These are phyloP conservation scores for Cryptococcus jaspeensis DNA, from an alignment of 1,284 basidiomycete genomes.

Conservation along the genomic window DNA sequence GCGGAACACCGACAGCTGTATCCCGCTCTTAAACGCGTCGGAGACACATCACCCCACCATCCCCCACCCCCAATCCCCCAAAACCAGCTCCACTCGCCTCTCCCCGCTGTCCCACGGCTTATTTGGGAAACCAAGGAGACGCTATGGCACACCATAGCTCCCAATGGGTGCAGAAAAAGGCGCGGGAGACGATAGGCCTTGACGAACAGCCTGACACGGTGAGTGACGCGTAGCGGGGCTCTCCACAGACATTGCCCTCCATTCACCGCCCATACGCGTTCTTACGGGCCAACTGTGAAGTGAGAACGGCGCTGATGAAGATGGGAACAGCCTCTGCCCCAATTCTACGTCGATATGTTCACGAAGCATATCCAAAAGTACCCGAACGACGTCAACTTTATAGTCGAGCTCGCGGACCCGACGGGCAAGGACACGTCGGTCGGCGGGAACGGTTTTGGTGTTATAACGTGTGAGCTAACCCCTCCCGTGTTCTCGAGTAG, in stretches of 20 bases:
- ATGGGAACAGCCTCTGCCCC: slow-evolving; percentile 20
- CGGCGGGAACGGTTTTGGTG: slow-evolving; percentile 41
- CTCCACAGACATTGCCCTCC: not conserved
- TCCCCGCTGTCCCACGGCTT: no score
- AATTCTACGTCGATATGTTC: slow-evolving; percentile 22
- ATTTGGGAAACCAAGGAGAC: no score
- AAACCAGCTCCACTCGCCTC: no score
- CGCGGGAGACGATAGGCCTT: slow-evolving; percentile 12
- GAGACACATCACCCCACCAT: no score
- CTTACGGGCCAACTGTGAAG: not conserved
- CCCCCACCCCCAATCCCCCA: no score
- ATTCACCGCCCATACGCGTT: not conserved
- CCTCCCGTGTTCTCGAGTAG: not conserved
- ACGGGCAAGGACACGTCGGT: slow-evolving; percentile 8
- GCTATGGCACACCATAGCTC: no score
- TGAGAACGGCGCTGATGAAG: not conserved
- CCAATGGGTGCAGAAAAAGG: not conserved
- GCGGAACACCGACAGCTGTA: no score
- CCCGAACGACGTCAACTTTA: slow-evolving; percentile 39
- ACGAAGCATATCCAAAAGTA: slow-evolving; percentile 18
- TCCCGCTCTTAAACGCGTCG: no score
- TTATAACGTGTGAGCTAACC: slow-evolving; percentile 35
- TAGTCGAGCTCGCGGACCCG: slow-evolving; percentile 32
- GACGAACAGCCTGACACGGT: slow-evolving; percentile 16
- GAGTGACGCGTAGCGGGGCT: not conserved